A percentile compares a stretch with the other conserved stretches of the same genome.
phyloP scores from a whole-genome alignment of 2,329 filamentous ascomycete genomes.

The Cladosporium sp. region DNA sequence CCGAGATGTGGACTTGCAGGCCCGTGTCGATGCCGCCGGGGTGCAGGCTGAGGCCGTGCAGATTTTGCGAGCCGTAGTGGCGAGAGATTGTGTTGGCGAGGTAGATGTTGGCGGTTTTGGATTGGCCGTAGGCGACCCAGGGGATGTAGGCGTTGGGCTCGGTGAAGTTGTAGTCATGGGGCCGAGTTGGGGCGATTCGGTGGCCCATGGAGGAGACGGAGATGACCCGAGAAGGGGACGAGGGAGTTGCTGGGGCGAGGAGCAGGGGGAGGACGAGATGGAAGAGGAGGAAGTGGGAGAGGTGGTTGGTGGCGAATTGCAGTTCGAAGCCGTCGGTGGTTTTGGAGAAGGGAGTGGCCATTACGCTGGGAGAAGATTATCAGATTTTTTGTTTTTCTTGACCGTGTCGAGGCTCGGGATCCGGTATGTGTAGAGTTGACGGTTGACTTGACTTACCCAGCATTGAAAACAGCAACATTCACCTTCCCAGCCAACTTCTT shows the following conservation, averaged over 20 bases:
- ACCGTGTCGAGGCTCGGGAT: no score
- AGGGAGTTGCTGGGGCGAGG: conserved; percentile 33
- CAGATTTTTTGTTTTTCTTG: not conserved
- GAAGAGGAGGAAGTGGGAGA: conserved; percentile 53
- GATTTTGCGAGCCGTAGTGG: conserved; percentile 39
- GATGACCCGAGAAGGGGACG: conserved; percentile 46
- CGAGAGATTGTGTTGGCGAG: conserved; percentile 52
- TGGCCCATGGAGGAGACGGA: conserved; percentile 45
- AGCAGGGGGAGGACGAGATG: conserved; percentile 46
- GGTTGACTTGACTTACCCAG: conserved; percentile 4
- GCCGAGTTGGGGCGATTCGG: conserved; percentile 20
- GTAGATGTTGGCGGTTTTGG: conserved; percentile 38
- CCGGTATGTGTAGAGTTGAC: not conserved
- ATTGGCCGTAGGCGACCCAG: conserved; percentile 17
- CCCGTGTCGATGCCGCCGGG: conserved; percentile 42
- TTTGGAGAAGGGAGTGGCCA: conserved; percentile 29
- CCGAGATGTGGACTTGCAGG: conserved; percentile 13
- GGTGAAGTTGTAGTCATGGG: conserved; percentile 37
- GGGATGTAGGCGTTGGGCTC: conserved; percentile 17
- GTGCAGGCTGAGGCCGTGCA: conserved; percentile 34
- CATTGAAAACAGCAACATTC: conserved; percentile 21
- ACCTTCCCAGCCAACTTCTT: conserved; percentile 19
- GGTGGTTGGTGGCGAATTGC: conserved; percentile 52
- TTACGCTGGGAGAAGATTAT: not conserved
- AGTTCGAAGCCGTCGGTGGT: conserved; percentile 48